Evolutionary conservation across 352 stramenopile species (phyloP).

Genomic region (Pythium myriotylum): DNA sequence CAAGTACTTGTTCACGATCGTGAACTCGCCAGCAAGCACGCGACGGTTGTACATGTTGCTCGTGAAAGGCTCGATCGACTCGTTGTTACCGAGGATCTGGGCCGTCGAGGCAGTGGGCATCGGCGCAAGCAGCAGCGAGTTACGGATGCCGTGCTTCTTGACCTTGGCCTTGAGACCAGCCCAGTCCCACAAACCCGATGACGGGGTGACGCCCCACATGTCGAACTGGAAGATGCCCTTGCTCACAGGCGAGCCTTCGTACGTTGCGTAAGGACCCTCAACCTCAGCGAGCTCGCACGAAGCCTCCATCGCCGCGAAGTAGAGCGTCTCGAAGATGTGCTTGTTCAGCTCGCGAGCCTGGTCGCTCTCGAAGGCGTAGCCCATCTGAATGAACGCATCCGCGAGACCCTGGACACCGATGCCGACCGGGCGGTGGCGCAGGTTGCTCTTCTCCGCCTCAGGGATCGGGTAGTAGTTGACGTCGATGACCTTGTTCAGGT

Average conservation of each 20-base stretch:
- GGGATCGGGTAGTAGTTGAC: slow-evolving; percentile 98
- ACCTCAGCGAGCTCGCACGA: slow-evolving; percentile 95
- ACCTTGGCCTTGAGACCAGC: slow-evolving; percentile 92
- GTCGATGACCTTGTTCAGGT: slow-evolving; percentile 99
- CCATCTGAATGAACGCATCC: slow-evolving; percentile 97
- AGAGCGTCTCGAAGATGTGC: slow-evolving; percentile 99
- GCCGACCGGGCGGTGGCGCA: slow-evolving; percentile 97
- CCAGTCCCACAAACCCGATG: slow-evolving; percentile 95
- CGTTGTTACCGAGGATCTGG: slow-evolving; percentile 99
- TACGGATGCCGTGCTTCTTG: slow-evolving; percentile 95
- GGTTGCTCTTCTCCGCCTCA: slow-evolving; percentile 93
- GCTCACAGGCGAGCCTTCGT: slow-evolving; percentile 95
- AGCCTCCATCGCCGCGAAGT: slow-evolving; percentile 96
- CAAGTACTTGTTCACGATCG: slow-evolving; percentile 99
- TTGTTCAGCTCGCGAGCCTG: slow-evolving; percentile 94
- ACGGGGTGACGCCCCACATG: slow-evolving; percentile 97
- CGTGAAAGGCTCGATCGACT: slow-evolving; percentile 99
- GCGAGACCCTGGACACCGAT: slow-evolving; percentile 99
- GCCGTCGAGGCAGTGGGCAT: slow-evolving; percentile 99
- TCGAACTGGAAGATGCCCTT: slow-evolving; percentile 99
- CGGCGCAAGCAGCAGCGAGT: slow-evolving; percentile 98
- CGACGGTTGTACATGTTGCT: slow-evolving; percentile 99
- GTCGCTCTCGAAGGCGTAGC: slow-evolving; percentile 95
- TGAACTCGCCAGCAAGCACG: slow-evolving; percentile 99
- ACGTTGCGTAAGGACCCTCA: slow-evolving; percentile 97